Evolutionary conservation across 345 rosid species (phyloP).

Genomic region (Dovyalis caffra): DNA sequence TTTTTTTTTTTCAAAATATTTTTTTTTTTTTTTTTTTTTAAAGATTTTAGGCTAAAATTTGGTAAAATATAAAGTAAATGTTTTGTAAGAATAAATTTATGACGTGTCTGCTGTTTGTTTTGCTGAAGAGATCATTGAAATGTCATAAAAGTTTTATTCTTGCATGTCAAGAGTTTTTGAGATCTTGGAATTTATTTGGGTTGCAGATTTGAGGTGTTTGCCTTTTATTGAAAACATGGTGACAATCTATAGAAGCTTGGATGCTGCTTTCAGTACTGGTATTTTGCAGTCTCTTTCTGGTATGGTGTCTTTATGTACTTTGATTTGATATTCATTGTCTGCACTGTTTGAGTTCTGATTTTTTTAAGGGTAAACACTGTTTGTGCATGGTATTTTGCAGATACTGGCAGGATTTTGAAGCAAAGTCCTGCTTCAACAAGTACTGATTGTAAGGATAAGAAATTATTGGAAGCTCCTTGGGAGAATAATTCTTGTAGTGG

Average conservation of each 20-base stretch:
- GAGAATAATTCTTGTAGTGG: slow-evolving; percentile 21
- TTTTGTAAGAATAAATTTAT: no score
- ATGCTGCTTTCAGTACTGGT: slow-evolving; percentile 45
- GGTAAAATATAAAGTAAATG: no score
- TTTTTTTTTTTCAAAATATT: no score
- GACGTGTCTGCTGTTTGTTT: no score
- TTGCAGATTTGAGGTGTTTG: slow-evolving; percentile 55
- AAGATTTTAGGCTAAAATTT: no score
- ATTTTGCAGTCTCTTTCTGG: slow-evolving; percentile 33
- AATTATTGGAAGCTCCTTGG: slow-evolving; percentile 4
- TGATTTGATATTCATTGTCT: background rate
- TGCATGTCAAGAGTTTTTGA: no score
- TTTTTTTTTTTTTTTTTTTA: no score
- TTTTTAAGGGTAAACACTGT: background rate
- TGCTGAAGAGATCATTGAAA: no score
- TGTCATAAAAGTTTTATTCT: no score
- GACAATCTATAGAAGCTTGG: slow-evolving; percentile 60
- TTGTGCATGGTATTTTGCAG: slow-evolving; percentile 11
- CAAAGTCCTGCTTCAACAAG: slow-evolving; percentile 1
- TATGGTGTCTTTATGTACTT: slow-evolving; percentile 4
- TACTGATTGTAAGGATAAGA: background rate
- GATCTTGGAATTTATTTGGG: background rate
- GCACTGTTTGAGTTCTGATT: no score
- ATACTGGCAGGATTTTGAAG: slow-evolving; percentile 10
- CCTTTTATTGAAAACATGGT: slow-evolving; percentile 57